phyloP scores from a whole-genome alignment of 192 early-diverging fungal genomes.

The Dissophora ornata region DNA sequence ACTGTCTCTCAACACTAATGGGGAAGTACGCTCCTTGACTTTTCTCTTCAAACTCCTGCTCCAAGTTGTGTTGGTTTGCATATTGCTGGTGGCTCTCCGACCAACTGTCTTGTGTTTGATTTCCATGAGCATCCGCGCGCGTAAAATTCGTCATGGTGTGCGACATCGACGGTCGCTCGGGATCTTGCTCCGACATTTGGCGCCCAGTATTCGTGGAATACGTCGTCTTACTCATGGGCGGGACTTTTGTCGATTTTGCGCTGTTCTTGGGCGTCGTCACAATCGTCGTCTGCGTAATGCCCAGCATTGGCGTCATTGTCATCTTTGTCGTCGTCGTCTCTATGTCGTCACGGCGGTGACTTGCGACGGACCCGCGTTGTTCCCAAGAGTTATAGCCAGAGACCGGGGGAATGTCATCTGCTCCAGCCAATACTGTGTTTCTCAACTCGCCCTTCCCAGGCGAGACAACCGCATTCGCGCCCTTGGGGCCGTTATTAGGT shows the following conservation, averaged over 20 bases:
- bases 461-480: background rate
- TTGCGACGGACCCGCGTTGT: background rate
- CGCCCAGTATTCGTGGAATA: background rate
- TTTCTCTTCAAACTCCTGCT: slow-evolving; percentile 11
- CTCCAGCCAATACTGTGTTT: background rate
- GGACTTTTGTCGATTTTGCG: background rate
- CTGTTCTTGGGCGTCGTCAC: slow-evolving; percentile 6
- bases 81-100: slow-evolving; percentile 2
- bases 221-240: background rate
- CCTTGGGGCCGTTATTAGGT: background rate
- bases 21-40: slow-evolving; percentile 9
- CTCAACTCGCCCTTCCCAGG: background rate
- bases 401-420: slow-evolving; percentile 5
- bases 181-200: background rate
- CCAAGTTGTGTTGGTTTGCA: background rate
- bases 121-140: background rate
- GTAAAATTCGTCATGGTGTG: background rate
- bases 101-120: background rate
- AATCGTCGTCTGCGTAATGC: slow-evolving; percentile 11
- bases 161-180: background rate
- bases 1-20: slow-evolving; percentile 12
- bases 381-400: slow-evolving; percentile 20
- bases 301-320: background rate
- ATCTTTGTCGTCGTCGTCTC: background rate
- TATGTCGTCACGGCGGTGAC: background rate